phyloP scores from a whole-genome alignment of 2,329 filamentous ascomycete species.

The Paecilomyces sp. region DNA sequence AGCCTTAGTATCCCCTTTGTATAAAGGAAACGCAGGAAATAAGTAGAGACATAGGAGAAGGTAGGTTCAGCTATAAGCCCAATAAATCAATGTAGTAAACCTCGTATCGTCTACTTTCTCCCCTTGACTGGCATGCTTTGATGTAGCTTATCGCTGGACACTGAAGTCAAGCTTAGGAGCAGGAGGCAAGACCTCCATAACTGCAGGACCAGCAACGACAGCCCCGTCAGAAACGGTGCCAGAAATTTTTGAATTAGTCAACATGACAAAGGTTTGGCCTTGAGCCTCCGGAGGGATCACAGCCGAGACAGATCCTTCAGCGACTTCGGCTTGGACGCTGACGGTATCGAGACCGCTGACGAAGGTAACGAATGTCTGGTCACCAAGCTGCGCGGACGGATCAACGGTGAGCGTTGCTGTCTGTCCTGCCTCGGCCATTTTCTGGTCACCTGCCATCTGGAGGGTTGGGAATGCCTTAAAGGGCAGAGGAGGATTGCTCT shows the following conservation, averaged over 20 bases:
- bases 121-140: neutral
- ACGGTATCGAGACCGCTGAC: slow-evolving; percentile 17
- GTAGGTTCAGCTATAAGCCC: neutral
- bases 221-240: slow-evolving; percentile 17
- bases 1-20: neutral
- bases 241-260: slow-evolving; percentile 15
- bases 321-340: slow-evolving; percentile 12
- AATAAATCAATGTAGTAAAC: neutral
- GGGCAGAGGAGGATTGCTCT: slow-evolving; percentile 48
- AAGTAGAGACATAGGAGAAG: neutral
- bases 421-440: slow-evolving; percentile 7
- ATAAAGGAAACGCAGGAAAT: neutral
- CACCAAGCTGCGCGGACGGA: slow-evolving; percentile 3
- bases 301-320: slow-evolving; percentile 9
- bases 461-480: slow-evolving; percentile 55
- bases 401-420: slow-evolving; percentile 10
- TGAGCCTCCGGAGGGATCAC: neutral
- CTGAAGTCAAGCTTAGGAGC: neutral
- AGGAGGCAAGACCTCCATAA: slow-evolving; percentile 22
- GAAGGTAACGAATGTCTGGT: slow-evolving; percentile 14
- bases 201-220: slow-evolving; percentile 24
- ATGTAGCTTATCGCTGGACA: neutral
- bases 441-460: slow-evolving; percentile 10
- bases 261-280: slow-evolving; percentile 22
- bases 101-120: neutral